These are phyloP conservation scores for Cucurbita pepo DNA, from an alignment of 306 rosid species.

Conservation along the genomic window DNA sequence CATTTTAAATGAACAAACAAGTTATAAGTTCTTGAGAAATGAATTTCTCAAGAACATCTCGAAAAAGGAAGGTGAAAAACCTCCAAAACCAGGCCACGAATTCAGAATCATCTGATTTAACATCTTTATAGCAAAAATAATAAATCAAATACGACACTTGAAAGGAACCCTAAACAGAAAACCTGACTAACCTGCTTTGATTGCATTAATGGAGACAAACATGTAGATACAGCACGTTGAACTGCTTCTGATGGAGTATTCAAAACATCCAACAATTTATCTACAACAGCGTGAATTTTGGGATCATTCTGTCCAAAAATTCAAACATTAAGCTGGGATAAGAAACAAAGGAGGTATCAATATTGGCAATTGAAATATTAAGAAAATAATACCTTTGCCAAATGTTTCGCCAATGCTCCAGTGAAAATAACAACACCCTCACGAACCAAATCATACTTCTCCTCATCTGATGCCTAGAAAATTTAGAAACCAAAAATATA, in stretches of 20 bases:
- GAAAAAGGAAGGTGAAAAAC: background rate
- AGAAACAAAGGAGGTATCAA: background rate
- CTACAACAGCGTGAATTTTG: conserved; percentile 81
- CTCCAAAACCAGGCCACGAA: background rate
- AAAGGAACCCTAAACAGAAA: background rate
- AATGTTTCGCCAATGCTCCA: conserved; percentile 92
- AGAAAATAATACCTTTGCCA: conserved; percentile 49
- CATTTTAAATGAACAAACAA: background rate
- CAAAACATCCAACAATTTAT: conserved; percentile 81
- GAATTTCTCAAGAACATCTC: background rate
- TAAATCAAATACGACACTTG: background rate
- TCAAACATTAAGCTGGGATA: background rate
- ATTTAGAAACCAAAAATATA: conserved; percentile 5
- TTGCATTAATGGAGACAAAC: conserved; percentile 88
- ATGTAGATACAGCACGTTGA: conserved; percentile 88
- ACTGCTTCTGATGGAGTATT: conserved; percentile 98
- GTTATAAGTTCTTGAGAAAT: background rate
- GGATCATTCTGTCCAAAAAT: conserved; percentile 66
- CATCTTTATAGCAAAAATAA: background rate
- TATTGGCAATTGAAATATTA: background rate
- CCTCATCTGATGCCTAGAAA: conserved; percentile 73
- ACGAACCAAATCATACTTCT: conserved; percentile 88
- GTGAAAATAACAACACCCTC: conserved; percentile 98
- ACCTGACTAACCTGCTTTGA: conserved; percentile 57
- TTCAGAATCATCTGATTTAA: background rate